These are phyloP conservation scores for Theobroma grandiflorum DNA, from an alignment of 441 rosid genomes.

Conservation along the genomic window DNA sequence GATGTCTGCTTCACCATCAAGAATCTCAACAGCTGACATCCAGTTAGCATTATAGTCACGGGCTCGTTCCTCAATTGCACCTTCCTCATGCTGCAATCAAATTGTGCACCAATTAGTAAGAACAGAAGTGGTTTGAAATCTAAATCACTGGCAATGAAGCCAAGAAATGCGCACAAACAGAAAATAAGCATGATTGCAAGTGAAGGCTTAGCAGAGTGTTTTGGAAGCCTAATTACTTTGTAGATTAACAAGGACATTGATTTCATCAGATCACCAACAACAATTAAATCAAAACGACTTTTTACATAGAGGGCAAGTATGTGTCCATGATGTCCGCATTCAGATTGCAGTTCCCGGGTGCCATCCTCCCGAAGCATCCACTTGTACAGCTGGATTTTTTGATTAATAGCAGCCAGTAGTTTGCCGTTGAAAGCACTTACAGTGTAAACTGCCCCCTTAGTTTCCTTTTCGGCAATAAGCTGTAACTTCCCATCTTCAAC, in stretches of 20 bases:
- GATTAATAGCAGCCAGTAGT: slow-evolving; percentile 93
- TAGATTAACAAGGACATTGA: slow-evolving; percentile 91
- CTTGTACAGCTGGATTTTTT: slow-evolving; percentile 92
- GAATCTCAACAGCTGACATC: slow-evolving; percentile 99
- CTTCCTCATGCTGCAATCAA: slow-evolving; percentile 89
- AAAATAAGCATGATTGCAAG: background rate
- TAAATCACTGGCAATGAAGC: background rate
- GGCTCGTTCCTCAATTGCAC: slow-evolving; percentile 98
- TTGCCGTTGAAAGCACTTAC: slow-evolving; percentile 95
- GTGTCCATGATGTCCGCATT: slow-evolving; percentile 99
- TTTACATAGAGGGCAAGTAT: slow-evolving; percentile 97
- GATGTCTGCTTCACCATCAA: slow-evolving; percentile 89
- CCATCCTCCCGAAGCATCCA: slow-evolving; percentile 99
- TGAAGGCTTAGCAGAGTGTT: background rate
- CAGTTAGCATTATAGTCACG: slow-evolving; percentile 97
- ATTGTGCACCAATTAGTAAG: background rate
- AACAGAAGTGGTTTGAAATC: background rate
- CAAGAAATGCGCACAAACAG: background rate
- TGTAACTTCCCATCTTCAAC: slow-evolving; percentile 93
- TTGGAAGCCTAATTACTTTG: slow-evolving; percentile 36
- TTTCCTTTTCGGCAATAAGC: slow-evolving; percentile 93
- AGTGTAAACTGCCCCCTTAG: slow-evolving; percentile 93
- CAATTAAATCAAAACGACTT: slow-evolving; percentile 98
- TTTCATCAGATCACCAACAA: slow-evolving; percentile 98
- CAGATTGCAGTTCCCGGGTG: slow-evolving; percentile 89